phyloP scores from a whole-genome alignment of 2,329 filamentous ascomycete species.

The Aspergillus sp. region DNA sequence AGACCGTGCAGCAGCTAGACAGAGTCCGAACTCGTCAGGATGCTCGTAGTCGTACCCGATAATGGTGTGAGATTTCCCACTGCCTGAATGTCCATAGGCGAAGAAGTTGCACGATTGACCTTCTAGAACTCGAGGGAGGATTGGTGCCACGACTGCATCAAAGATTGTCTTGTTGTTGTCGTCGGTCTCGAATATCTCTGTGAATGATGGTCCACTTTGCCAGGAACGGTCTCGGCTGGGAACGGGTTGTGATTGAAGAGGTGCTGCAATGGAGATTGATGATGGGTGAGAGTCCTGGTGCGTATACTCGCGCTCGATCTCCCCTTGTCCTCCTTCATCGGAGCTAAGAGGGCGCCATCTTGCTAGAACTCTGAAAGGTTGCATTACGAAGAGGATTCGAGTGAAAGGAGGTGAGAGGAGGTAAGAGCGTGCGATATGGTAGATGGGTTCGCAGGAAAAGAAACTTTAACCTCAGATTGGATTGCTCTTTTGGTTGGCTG shows the following conservation, averaged over 20 bases:
- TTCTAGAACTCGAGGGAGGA: slow-evolving; percentile 32
- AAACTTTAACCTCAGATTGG: no score
- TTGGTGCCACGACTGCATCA: slow-evolving; percentile 32
- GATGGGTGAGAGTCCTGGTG: no score
- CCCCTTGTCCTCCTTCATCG: no score
- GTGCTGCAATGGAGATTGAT: no score
- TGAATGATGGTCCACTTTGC: slow-evolving; percentile 27
- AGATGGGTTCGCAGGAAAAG: no score
- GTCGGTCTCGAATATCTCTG: slow-evolving; percentile 19
- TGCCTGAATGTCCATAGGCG: slow-evolving; percentile 46
- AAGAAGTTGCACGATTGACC: slow-evolving; percentile 44
- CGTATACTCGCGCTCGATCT: no score
- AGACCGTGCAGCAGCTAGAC: slow-evolving; percentile 34
- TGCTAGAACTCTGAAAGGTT: no score
- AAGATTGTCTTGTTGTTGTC: slow-evolving; percentile 31
- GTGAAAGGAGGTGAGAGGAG: no score
- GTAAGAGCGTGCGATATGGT: no score
- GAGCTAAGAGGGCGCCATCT: no score
- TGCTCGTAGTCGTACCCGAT: slow-evolving; percentile 45
- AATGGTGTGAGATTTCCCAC: slow-evolving; percentile 45
- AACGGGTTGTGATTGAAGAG: background rate
- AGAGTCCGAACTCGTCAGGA: slow-evolving; percentile 36
- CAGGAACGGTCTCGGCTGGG: slow-evolving; percentile 15
- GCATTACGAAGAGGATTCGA: no score
- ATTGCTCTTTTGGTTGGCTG: no score